These are phyloP conservation scores for Claviceps pusilla DNA, from an alignment of 2,329 filamentous ascomycete species.

Conservation along the genomic window DNA sequence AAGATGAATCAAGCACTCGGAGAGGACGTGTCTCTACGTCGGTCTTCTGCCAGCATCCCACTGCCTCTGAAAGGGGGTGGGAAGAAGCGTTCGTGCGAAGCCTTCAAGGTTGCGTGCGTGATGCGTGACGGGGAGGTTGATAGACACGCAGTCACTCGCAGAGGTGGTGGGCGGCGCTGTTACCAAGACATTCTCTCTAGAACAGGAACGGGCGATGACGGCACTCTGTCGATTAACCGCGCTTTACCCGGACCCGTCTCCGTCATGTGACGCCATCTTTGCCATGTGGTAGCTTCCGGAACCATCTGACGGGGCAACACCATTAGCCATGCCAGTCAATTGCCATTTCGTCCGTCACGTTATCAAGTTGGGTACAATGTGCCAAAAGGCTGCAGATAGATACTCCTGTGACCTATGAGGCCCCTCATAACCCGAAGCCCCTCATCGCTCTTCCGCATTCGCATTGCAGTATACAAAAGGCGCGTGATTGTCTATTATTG, in stretches of 20 bases:
- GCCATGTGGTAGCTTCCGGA: not conserved
- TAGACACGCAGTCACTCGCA: not conserved
- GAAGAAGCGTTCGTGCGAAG: not conserved
- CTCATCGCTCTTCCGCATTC: not conserved
- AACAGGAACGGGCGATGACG: slow-evolving; percentile 18
- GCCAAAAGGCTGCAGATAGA: too few species aligned
- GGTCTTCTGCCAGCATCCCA: not conserved
- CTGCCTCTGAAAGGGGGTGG: not conserved
- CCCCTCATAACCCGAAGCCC: not conserved
- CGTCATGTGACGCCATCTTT: slow-evolving; percentile 19
- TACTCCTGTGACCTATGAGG: not conserved
- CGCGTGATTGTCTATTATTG: not conserved
- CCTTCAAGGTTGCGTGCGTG: not conserved
- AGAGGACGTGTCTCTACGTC: too few species aligned
- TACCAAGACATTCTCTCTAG: not conserved
- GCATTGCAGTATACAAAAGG: slow-evolving; percentile 7
- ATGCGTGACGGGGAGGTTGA: not conserved
- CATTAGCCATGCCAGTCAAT: not conserved
- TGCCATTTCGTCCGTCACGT: not conserved
- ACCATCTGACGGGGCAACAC: not conserved
- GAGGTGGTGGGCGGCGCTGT: not conserved
- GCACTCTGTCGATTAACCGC: slow-evolving; percentile 16
- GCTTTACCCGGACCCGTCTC: slow-evolving; percentile 10
- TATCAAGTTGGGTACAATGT: not conserved
- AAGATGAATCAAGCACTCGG: not conserved